Percentiles rank a stretch among this genome's conserved stretches.
phyloP scores from a whole-genome alignment of 78 protist genomes.

The slime mould (Dictyostelium discoideum) region DNA sequence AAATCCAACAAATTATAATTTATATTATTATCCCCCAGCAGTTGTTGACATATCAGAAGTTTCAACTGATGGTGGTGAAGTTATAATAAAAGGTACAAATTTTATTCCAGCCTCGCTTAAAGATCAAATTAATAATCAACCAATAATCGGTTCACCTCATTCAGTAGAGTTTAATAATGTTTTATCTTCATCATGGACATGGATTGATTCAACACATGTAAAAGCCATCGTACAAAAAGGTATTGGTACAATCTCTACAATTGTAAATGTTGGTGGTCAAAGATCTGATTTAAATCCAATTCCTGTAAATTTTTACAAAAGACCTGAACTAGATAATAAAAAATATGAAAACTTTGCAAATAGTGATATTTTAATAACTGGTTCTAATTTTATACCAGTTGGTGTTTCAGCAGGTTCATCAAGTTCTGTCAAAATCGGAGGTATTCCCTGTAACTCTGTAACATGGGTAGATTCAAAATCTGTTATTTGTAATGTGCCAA shows the following conservation, averaged over 20 bases:
- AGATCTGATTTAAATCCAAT: not conserved
- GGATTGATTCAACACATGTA: not conserved
- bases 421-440: not conserved
- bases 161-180: not conserved
- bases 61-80: constrained; percentile 31
- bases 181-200: not conserved
- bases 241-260: not conserved
- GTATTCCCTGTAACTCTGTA: too few species aligned
- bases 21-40: not conserved
- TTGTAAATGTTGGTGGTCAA: not conserved
- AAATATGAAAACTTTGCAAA: not conserved
- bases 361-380: not conserved
- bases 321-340: too few species aligned
- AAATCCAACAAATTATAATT: not conserved
- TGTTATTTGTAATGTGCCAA: too few species aligned
- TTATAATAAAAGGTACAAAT: not conserved
- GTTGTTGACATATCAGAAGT: not conserved
- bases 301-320: too few species aligned
- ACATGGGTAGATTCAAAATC: too few species aligned
- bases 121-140: not conserved
- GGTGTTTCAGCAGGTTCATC: not conserved
- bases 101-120: not conserved
- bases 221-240: not conserved
- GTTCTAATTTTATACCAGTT: not conserved
- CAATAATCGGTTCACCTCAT: not conserved